Conservation (phyloP, 2,329 filamentous ascomycete genomes). For the Neofusicoccum laricinum region DNA sequence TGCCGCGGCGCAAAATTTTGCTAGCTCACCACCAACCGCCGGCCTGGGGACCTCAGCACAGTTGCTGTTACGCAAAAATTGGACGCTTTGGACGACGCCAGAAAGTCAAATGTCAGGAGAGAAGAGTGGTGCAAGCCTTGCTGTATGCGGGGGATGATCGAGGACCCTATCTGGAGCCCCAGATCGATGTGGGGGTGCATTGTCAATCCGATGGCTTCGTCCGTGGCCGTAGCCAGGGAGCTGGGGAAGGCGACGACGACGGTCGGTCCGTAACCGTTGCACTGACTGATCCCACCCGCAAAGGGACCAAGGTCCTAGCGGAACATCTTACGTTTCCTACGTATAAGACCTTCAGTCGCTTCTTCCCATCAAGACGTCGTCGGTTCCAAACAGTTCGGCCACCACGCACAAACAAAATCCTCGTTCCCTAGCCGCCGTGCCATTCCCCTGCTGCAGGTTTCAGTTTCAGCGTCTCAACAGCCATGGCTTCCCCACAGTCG, state of each 20-base stretch:
- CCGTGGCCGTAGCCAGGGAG: not conserved
- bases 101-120: conserved; percentile 6
- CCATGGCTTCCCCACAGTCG: not conserved
- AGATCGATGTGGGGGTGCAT: conserved; percentile 11
- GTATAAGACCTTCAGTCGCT: not conserved
- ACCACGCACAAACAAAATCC: not conserved
- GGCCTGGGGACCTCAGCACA: not conserved
- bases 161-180: conserved; percentile 13
- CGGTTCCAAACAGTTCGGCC: not conserved
- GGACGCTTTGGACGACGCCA: not conserved
- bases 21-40: conserved; percentile 1
- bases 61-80: conserved; percentile 13
- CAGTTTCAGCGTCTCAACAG: not conserved
- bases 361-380: not conserved
- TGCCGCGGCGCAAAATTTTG: conserved; percentile 13
- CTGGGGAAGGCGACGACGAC: not conserved
- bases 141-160: conserved; percentile 6
- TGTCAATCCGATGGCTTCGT: conserved; percentile 10
- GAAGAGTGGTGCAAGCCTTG: conserved; percentile 5
- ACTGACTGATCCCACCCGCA: conserved; percentile 7
- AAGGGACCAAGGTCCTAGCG: conserved; percentile 4
- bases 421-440: not conserved
- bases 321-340: not conserved
- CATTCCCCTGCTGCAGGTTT: not conserved
- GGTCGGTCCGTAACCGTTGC: conserved; percentile 12